These are phyloP conservation scores for Karstenula rhodostoma DNA, from an alignment of 2,329 filamentous ascomycete genomes.

Conservation along the genomic window DNA sequence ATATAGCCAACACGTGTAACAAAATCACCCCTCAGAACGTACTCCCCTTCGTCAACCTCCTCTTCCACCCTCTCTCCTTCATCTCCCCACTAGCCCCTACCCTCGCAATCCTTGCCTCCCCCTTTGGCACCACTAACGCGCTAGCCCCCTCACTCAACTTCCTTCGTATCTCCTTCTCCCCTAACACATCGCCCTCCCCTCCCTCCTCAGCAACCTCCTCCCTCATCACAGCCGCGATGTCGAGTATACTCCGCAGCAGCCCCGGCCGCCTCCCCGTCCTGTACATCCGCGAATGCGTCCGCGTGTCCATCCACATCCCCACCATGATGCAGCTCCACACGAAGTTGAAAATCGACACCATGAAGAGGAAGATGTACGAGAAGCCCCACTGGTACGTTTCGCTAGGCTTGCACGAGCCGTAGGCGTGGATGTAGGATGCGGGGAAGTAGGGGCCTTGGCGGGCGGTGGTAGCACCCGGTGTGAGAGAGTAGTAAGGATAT, in stretches of 20 bases:
- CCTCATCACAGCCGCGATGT: constrained; percentile 35
- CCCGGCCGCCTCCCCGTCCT: constrained; percentile 39
- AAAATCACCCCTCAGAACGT: constrained; percentile 29
- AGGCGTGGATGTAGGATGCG: constrained; percentile 26
- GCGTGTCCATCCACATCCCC: constrained; percentile 44
- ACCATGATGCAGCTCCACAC: constrained; percentile 44
- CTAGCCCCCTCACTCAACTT: constrained; percentile 31
- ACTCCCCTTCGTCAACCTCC: constrained; percentile 36
- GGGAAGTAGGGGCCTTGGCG: constrained; percentile 30
- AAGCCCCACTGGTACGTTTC: constrained; percentile 48
- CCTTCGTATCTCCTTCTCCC: constrained; percentile 33
- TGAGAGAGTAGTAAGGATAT: constrained; percentile 18
- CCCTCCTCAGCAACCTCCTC: constrained; percentile 36
- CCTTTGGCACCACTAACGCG: constrained; percentile 32
- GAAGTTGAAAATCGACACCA: constrained; percentile 45
- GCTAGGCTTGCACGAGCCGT: constrained; percentile 41
- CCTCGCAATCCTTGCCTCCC: constrained; percentile 35
- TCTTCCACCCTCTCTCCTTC: constrained; percentile 29
- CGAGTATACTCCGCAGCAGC: constrained; percentile 38
- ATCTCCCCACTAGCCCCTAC: background rate
- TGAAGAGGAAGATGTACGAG: constrained; percentile 47
- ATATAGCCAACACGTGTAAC: background rate
- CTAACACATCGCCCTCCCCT: constrained; percentile 21
- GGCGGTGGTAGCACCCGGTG: background rate
- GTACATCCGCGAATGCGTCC: constrained; percentile 39